Percentiles rank a stretch among this genome's conserved stretches.
phyloP scores from a whole-genome alignment of 495 filamentous ascomycete genomes.

The Aspergillus affinis region DNA sequence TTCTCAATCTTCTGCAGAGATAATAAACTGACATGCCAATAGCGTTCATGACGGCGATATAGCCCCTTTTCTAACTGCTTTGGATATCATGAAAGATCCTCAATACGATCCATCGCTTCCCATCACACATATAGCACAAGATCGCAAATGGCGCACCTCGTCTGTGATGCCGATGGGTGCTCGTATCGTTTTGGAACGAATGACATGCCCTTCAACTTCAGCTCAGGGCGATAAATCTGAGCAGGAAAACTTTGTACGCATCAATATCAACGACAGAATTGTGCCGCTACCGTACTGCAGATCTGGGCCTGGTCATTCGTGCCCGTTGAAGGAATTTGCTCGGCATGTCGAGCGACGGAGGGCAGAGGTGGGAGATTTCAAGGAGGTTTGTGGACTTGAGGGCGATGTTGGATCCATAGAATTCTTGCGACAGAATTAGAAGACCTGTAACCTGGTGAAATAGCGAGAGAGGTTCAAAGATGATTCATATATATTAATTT shows the following conservation, averaged over 20 bases:
- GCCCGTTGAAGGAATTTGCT: constrained; percentile 47
- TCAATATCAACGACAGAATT: constrained; percentile 60
- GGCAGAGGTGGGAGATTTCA: constrained; percentile 32
- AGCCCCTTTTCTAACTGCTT: constrained; percentile 52
- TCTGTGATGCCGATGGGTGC: constrained; percentile 60
- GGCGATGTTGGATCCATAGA: constrained; percentile 27
- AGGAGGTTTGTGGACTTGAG: constrained; percentile 30
- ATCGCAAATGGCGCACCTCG: constrained; percentile 54
- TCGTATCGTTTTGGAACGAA: constrained; percentile 54
- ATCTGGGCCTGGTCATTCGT: constrained; percentile 53
- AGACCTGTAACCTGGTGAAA: no score
- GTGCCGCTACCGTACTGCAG: constrained; percentile 51
- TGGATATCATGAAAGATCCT: constrained; percentile 51
- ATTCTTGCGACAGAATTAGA: constrained; percentile 29
- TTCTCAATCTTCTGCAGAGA: background rate
- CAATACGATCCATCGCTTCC: constrained; percentile 43
- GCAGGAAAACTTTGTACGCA: constrained; percentile 42
- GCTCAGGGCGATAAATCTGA: background rate
- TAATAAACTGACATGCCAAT: background rate
- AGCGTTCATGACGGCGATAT: constrained; percentile 64
- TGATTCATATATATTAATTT: no score
- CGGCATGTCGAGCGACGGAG: constrained; percentile 36
- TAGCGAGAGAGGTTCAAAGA: no score
- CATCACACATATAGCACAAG: constrained; percentile 34
- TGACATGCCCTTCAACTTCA: constrained; percentile 35